Evolutionary conservation across 306 rosid genomes (phyloP), one percentile per base, ranked within the genome.

Genomic region (Adenanthera pavonina): DNA sequence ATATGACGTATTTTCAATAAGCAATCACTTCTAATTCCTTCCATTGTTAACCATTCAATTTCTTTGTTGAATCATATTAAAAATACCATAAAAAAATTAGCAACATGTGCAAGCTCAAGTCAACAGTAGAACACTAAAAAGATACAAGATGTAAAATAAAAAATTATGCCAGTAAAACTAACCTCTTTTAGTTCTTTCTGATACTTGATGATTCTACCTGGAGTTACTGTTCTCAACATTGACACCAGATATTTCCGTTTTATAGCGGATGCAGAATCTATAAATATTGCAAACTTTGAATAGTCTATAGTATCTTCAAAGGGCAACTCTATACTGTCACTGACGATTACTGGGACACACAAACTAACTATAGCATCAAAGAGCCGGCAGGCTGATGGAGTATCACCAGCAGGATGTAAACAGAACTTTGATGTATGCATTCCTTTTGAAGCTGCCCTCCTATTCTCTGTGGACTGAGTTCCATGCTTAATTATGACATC

Each of bases 401-500:
- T 95, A 84, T 93, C 99, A 19, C 99, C 99, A 17, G 99, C 97
- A 10, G 98, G 98, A 86, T 95, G 91, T 74, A 95, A 89, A 85
- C 99, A 95, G 80, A 95, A 95, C 79, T 90, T 93, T 7, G 98
- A 95, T 40, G 91, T 76, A 79, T 95, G 99, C 99, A 95, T 95
- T 83, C 99, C 99, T 47, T 64, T 94, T 5, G 97, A 82, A 85
- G 99, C 99, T 66, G 91, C 98, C 48, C 98, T 88, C 34, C 98
- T 80, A 78, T 88, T 94, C 87, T 91, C 98, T 78, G 93, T 89
- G 72, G 98, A 95, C 66, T 93, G 99, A 40, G 97, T 85, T 80
- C 99, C 99, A 76, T 95, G 98, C 78, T 92, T 95, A 67, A 95
- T 80, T 78, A 87, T 83, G 36, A 92, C 92, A 81, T 80, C 96